A percentile compares a stretch with the other conserved stretches of the same genome.
These are phyloP conservation scores for Cercophora scortea DNA, from an alignment of 495 filamentous ascomycete species.

Conservation along the genomic window DNA sequence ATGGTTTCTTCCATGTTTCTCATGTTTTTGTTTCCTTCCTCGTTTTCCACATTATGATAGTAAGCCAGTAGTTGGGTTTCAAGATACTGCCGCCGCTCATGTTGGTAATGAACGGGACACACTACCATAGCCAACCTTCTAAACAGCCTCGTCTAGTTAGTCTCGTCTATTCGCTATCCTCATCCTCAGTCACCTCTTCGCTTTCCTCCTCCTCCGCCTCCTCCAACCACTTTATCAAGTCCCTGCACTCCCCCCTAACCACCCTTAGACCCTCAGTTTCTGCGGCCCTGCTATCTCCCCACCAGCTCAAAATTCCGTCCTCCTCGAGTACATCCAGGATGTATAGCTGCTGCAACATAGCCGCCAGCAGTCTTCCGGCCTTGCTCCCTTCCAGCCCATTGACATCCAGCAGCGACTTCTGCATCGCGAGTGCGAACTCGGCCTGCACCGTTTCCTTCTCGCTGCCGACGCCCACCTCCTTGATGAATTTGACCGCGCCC, in stretches of 20 bases:
- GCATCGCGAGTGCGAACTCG: conserved; percentile 73
- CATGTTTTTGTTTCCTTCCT: no score
- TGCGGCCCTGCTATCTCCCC: conserved; percentile 60
- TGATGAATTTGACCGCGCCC: conserved; percentile 48
- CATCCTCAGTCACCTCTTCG: conserved; percentile 54
- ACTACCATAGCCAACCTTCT: no score
- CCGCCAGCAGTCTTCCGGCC: conserved; percentile 60
- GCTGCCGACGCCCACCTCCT: conserved; percentile 43
- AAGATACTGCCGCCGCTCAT: no score
- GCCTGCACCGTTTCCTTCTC: conserved; percentile 54
- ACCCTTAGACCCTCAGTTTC: conserved; percentile 57
- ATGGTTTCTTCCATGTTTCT: no score
- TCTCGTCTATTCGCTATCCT: conserved; percentile 27
- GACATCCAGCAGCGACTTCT: conserved; percentile 62
- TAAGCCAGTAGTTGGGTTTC: no score
- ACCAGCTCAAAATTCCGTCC: conserved; percentile 84
- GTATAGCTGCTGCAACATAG: conserved; percentile 72
- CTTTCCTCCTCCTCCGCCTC: conserved; percentile 75
- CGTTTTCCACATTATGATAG: no score
- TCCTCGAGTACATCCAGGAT: conserved; percentile 80
- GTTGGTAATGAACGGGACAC: no score
- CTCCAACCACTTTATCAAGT: conserved; percentile 79
- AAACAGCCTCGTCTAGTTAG: no score
- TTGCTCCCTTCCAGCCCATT: conserved; percentile 41
- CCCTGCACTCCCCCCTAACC: conserved; percentile 63